Percentiles rank a stretch among this genome's conserved stretches.
These are phyloP conservation scores for Nemophila menziesii DNA, from an alignment of 257 asterid genomes.

Conservation along the genomic window DNA sequence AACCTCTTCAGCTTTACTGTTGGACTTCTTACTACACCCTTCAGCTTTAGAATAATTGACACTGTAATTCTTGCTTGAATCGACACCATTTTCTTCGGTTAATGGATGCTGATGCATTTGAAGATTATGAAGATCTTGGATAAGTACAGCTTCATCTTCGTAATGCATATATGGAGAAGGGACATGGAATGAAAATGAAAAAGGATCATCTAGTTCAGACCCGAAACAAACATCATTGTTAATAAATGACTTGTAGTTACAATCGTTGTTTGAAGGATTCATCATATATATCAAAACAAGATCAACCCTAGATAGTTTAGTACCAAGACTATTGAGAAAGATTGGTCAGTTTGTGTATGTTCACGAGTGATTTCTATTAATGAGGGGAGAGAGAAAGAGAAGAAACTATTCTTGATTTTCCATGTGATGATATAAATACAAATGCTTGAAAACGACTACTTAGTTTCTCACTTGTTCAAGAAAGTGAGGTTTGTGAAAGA, in stretches of 20 bases:
- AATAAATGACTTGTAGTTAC: conserved; percentile 15
- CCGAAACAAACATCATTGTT: conserved; percentile 11
- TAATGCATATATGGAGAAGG: conserved; percentile 28
- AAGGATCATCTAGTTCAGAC: conserved; percentile 12
- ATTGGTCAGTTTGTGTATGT: conserved; percentile 5
- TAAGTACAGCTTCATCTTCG: conserved; percentile 23
- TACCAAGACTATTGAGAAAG: conserved; percentile 9
- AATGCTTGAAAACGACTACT: conserved; percentile 15
- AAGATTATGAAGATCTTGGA: conserved; percentile 23
- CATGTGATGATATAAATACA: conserved; percentile 1
- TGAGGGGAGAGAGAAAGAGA: neutral
- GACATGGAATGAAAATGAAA: conserved; percentile 12
- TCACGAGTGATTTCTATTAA: neutral
- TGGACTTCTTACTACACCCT: neutral
- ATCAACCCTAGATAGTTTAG: neutral
- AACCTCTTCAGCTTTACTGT: neutral
- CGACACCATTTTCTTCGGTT: conserved; percentile 2
- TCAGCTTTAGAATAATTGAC: neutral
- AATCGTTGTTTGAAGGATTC: conserved; percentile 23
- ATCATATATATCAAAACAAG: conserved; percentile 8
- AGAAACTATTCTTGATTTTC: conserved; percentile 5
- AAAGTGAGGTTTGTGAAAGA: no score
- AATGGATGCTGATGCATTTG: conserved; percentile 10
- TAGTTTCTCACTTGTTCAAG: no score
- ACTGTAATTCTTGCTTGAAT: neutral